Conservation (phyloP, 495 filamentous ascomycete genomes). For the Sabuloglossum arenarium region DNA sequence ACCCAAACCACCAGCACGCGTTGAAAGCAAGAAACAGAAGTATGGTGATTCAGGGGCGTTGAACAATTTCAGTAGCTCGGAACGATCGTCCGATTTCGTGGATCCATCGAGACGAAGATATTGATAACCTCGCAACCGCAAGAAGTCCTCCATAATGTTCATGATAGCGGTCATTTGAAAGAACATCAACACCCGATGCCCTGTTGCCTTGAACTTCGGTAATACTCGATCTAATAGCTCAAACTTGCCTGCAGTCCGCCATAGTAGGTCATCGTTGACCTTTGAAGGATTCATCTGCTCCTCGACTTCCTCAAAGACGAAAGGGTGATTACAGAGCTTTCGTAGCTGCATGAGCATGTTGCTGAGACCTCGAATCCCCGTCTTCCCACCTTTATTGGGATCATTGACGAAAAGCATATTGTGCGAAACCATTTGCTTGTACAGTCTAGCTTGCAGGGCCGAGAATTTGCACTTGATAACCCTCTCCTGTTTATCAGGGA, state of each 20-base stretch:
- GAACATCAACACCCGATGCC: conserved; percentile 95
- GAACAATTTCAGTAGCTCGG: conserved; percentile 69
- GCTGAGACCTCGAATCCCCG: conserved; percentile 82
- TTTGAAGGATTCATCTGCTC: conserved; percentile 89
- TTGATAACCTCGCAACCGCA: conserved; percentile 56
- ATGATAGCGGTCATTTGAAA: conserved; percentile 99
- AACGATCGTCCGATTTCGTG: conserved; percentile 93
- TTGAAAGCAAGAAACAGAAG: conserved; percentile 97
- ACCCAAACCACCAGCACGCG: conserved; percentile 92
- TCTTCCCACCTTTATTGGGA: conserved; percentile 76
- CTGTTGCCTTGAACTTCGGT: conserved; percentile 74
- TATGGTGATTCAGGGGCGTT: conserved; percentile 79
- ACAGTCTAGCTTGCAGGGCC: conserved; percentile 74
- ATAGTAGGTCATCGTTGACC: conserved; percentile 75
- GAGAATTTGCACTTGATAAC: conserved; percentile 99
- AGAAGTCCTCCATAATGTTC: conserved; percentile 99
- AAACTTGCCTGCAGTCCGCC: conserved; percentile 94
- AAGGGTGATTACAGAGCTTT: conserved; percentile 97
- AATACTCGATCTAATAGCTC: conserved; percentile 82
- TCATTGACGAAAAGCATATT: conserved; percentile 88
- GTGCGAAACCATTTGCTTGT: conserved; percentile 88
- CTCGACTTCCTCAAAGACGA: conserved; percentile 94
- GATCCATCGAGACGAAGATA: conserved; percentile 91
- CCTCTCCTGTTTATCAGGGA: conserved; percentile 95
- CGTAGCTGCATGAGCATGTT: conserved; percentile 99